Evolutionary conservation across 345 rosid genomes (phyloP), one percentile per base, ranked within the genome.

Genomic region (Syzygium aqueum): DNA sequence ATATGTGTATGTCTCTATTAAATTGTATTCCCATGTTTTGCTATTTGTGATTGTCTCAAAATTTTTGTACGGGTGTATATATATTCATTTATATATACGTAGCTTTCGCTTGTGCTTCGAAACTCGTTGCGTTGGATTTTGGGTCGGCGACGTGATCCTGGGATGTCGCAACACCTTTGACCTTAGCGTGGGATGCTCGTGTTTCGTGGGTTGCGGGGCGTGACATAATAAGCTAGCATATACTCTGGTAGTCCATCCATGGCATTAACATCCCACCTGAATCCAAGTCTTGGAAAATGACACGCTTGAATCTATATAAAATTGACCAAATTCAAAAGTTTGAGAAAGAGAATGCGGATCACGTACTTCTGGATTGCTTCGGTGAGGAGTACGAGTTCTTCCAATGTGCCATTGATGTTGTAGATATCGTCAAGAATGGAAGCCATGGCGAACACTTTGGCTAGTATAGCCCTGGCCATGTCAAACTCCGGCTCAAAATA

Each of bases 401-500:
- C 87, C 11, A 11, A 0, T 25, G 84, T 65, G 37, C 87, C 83
- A 51, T 86, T 27, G 37, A 86, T 84, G 49, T 86, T 28, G 1
- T 43, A 86, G 56, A 86, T 50, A 27, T 86, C 87, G 5, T 86
- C 50, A 0, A 86, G 6, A 51, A 65, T 73, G 28, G 40, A 53
- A 15, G 46, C 13, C 67, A 90, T 43, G 40, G 77, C n/a, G 3
- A 78, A 11, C 14, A 77, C 27, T 86, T 90, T 89, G 37, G 90
- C 67, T 2, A 80, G 8, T 4, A 77, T 33, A 2, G 11, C 65
- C 80, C 90, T 87, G 5, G 85, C 86, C 5, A 84, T 51, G 52
- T 15, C 52, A 2, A 61, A 85, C 56, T 88, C 46, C 3, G 90
- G 89, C 65, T 88, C 88, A 21, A 65, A 90, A 46, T 85, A 85